Percentiles rank a stretch among this genome's conserved stretches.
These are phyloP conservation scores for Yamagishiella unicocca DNA, from an alignment of 139 green algal genomes.

Conservation along the genomic window DNA sequence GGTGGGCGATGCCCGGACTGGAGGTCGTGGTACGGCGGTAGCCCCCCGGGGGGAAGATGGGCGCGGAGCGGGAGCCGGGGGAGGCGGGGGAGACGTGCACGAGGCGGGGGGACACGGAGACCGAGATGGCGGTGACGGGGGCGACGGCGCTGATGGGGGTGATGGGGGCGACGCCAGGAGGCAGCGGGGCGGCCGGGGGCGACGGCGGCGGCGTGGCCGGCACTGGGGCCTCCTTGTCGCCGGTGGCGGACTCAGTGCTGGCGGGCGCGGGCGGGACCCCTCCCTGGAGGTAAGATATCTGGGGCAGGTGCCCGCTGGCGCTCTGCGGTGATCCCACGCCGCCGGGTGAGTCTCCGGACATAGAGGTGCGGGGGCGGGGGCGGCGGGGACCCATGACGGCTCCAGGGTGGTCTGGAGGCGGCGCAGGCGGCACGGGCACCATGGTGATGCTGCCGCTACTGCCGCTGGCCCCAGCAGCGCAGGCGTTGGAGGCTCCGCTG, in stretches of 20 bases:
- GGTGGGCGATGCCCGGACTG: not conserved
- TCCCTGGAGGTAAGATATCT: too few species aligned
- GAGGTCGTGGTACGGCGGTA: not conserved
- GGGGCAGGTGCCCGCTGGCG: too few species aligned
- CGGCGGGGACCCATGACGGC: not conserved
- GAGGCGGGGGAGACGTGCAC: not conserved
- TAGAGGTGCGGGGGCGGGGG: not conserved
- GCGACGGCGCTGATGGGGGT: not conserved
- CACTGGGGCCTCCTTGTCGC: too few species aligned
- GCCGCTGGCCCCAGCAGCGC: not conserved
- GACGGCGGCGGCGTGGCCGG: not conserved
- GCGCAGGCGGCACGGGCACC: not conserved
- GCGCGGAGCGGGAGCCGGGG: not conserved
- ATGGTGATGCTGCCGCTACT: not conserved
- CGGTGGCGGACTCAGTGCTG: too few species aligned
- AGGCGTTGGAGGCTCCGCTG: not conserved
- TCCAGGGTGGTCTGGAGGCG: not conserved
- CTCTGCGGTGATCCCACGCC: too few species aligned
- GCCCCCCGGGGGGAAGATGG: not conserved
- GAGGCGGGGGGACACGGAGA: too few species aligned
- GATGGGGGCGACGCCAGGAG: not conserved
- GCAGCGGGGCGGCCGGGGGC: too few species aligned
- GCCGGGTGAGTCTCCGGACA: not conserved
- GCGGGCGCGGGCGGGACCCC: too few species aligned
- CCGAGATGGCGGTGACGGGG: not conserved